Base-by-base conservation (phyloP, 164 flowering plant genomes). In the Chimonanthus praecox region DNA sequence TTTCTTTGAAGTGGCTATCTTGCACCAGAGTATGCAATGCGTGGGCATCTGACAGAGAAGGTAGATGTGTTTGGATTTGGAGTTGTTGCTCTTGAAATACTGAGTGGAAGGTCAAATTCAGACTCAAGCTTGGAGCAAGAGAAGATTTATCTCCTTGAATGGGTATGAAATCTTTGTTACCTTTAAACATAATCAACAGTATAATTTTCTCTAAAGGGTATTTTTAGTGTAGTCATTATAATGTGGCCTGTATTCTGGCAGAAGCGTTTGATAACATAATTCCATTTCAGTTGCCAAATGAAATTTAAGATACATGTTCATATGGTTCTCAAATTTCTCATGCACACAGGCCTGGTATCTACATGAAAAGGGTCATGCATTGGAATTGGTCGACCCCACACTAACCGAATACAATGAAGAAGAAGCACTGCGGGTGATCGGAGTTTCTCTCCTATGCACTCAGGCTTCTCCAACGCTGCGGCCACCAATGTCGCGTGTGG, bases 391-490 rank as follows among this genome's bases (percentile, higher is more conserved):
- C 20, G 90, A 87, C 76, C 77, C 83, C 18, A 64, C 68, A 49
- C 70, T 87, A 62, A 1, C 48, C 4, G 79, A 72, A 16, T 81
- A 78, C 51, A 48, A 83, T 13, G 80, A 81, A 67, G 75, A 20
- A 7, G 87, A 85, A 79, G 87, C 79, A 1, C 51, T 67, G 1
- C 76, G 85, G n/a, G 11, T 85, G 70, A 75, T 85, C 67, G 79
- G 86, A 71, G 78, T 87, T 11, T 84, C 86, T 51, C 82, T 87
- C 46, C 63, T 85, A 75, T 87, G 90, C 84, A 87, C 82, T 64
- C 90, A 87, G 71, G 79, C 90, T 54, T 81, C 87, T 6, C 87
- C 87, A 33, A n/a, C 58, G 58, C 21, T 74, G 61, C 81, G 90
- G n/a, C 88, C 90, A 63, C n/a, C 82, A 15, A 82, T 82, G 85